Evolutionary conservation across 176 grass and related monocot genomes (phyloP).

Genomic region (Typha latifolia): DNA sequence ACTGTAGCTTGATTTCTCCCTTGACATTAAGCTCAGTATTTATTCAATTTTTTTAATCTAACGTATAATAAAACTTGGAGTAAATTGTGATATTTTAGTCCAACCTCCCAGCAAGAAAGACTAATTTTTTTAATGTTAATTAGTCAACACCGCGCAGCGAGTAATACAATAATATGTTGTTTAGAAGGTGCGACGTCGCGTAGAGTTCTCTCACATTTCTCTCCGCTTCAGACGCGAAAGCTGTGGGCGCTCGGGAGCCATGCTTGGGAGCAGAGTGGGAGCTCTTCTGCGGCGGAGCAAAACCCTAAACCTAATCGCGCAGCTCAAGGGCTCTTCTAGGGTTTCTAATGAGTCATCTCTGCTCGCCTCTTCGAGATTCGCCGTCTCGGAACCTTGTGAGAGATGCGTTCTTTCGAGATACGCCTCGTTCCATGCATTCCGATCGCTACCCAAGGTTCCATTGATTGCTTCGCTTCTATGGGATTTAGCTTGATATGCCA

Average conservation of each 20-base stretch:
- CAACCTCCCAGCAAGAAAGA: too few relatives aligned
- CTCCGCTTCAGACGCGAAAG: not conserved
- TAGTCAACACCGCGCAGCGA: too few relatives aligned
- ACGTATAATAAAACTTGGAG: too few relatives aligned
- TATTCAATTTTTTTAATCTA: too few relatives aligned
- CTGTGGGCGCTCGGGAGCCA: not conserved
- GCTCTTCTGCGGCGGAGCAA: slow-evolving; percentile 58
- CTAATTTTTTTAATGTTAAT: too few relatives aligned
- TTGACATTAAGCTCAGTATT: too few relatives aligned
- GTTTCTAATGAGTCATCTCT: slow-evolving; percentile 14
- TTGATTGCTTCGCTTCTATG: not conserved
- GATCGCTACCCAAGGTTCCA: slow-evolving; percentile 30
- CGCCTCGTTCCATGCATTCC: slow-evolving; percentile 45
- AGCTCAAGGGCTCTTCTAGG: slow-evolving; percentile 20
- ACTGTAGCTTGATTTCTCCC: too few relatives aligned
- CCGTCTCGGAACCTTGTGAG: slow-evolving; percentile 2
- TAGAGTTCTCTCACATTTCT: not conserved
- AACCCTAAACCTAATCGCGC: slow-evolving; percentile 22
- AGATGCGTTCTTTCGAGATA: slow-evolving; percentile 23
- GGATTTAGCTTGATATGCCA: not conserved
- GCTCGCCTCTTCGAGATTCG: slow-evolving; percentile 17
- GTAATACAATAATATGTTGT: too few relatives aligned
- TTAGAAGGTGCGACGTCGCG: too few relatives aligned
- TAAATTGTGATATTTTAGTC: too few relatives aligned
- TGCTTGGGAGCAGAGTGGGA: slow-evolving; percentile 16